phyloP scores from a whole-genome alignment of 768 basidiomycete species.

The Pleurotus salmoneostramineus region DNA sequence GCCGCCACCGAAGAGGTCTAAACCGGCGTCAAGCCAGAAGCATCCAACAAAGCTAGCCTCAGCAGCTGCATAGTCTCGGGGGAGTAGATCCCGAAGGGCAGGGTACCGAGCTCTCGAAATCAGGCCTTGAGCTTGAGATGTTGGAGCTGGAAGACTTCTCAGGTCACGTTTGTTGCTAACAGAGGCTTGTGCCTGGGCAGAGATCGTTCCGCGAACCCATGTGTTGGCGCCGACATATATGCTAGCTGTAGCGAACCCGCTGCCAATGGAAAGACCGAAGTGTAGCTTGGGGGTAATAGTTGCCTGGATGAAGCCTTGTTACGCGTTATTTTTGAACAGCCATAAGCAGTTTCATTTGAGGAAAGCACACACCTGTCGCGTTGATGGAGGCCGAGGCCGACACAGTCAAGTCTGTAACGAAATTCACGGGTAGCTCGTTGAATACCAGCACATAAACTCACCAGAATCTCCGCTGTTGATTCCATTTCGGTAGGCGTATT shows the following conservation, averaged over 20 bases:
- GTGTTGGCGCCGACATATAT: neutral
- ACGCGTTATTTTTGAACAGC: neutral
- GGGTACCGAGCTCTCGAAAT: neutral
- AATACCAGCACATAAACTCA: neutral
- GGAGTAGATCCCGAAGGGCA: neutral
- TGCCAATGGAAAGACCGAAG: neutral
- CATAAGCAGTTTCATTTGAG: neutral
- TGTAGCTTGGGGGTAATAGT: neutral
- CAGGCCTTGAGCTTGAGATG: neutral
- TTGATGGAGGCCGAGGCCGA: neutral
- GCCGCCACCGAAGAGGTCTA: neutral
- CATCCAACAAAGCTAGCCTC: neutral
- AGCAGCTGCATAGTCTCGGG: neutral
- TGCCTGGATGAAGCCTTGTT: neutral
- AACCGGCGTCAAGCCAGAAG: neutral
- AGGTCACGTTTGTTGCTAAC: neutral
- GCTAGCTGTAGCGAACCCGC: neutral
- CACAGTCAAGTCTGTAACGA: neutral
- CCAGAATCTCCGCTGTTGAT: neutral
- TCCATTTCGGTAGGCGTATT: neutral
- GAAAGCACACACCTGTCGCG: neutral
- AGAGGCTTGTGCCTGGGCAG: neutral
- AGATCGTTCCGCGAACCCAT: neutral
- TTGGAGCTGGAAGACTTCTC: neutral
- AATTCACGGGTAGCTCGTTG: neutral